Conservation (phyloP, 176 grass and related monocot genomes). For the Juncus inflexus region DNA sequence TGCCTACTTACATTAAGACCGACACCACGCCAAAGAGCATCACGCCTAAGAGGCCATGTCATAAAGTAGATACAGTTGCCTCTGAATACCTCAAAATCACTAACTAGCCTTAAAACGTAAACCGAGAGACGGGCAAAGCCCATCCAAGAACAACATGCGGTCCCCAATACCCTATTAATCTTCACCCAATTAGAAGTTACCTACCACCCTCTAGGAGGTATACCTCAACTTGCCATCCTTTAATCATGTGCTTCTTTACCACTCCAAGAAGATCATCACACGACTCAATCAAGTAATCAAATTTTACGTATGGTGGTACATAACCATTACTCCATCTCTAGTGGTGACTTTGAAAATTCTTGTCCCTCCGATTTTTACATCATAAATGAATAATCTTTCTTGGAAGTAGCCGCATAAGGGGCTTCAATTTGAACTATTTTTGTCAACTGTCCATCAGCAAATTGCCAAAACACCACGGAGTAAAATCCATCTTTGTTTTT, state of each 20-base stretch:
- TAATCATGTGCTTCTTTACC: not conserved
- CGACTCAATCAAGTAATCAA: not conserved
- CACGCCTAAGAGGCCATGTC: too few species aligned
- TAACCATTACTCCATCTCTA: not conserved
- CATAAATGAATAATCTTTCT: not conserved
- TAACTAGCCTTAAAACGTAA: too few species aligned
- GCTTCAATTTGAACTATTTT: not conserved
- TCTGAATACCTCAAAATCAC: too few species aligned
- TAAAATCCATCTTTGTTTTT: not conserved
- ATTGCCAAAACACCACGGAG: too few species aligned
- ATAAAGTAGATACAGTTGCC: too few species aligned
- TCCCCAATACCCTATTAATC: slow-evolving; percentile 6
- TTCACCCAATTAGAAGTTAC: not conserved
- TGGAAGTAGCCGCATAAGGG: not conserved
- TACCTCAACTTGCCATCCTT: not conserved
- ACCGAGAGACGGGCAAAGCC: too few species aligned
- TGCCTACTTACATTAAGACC: too few species aligned
- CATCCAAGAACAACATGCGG: slow-evolving; percentile 9
- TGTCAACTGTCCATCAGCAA: not conserved
- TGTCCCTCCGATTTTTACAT: too few species aligned
- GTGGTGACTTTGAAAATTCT: not conserved
- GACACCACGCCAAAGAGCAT: too few species aligned
- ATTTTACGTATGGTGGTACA: not conserved
- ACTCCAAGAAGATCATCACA: slow-evolving; percentile 5
- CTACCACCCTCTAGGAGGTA: not conserved